phyloP scores from a whole-genome alignment of 768 basidiomycete genomes.

The Cyclocybe aegerita region DNA sequence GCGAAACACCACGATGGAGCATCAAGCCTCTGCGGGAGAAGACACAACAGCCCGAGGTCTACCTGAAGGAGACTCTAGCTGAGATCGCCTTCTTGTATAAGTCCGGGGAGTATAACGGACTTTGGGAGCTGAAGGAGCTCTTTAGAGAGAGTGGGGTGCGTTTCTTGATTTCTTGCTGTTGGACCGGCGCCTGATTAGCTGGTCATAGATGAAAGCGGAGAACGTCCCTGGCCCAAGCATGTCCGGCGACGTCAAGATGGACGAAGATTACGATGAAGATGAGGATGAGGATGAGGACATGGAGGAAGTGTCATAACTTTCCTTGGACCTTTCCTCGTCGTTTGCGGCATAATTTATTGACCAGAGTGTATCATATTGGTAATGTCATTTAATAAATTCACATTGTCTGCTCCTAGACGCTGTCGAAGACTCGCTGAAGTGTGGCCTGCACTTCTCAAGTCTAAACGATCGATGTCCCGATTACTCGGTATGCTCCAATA shows the following conservation, averaged over 20 bases:
- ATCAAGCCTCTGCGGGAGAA: constrained; percentile 75
- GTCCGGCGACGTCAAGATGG: constrained; percentile 41
- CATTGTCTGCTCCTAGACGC: not conserved
- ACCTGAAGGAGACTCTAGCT: constrained; percentile 78
- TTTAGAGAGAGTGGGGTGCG: constrained; percentile 65
- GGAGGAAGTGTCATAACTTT: constrained; percentile 66
- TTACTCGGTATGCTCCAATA: no score
- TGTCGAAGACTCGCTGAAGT: not conserved
- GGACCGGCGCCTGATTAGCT: not conserved
- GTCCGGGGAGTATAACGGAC: constrained; percentile 76
- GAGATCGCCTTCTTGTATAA: constrained; percentile 79
- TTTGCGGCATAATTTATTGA: not conserved
- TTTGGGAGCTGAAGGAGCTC: constrained; percentile 78
- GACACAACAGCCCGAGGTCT: constrained; percentile 84
- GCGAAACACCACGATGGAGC: constrained; percentile 78
- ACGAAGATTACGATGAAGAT: constrained; percentile 54
- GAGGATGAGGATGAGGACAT: constrained; percentile 66
- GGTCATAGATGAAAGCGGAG: constrained; percentile 41
- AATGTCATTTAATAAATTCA: not conserved
- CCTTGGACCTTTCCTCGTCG: no score
- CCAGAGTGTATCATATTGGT: no score
- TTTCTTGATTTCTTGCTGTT: constrained; percentile 8
- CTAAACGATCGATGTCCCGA: no score
- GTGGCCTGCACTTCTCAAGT: no score
- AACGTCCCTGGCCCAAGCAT: constrained; percentile 40